Evolutionary conservation across 2,329 filamentous ascomycete species (phyloP), one percentile per base, ranked within the genome.

Genomic region (Penicillium sp.): DNA sequence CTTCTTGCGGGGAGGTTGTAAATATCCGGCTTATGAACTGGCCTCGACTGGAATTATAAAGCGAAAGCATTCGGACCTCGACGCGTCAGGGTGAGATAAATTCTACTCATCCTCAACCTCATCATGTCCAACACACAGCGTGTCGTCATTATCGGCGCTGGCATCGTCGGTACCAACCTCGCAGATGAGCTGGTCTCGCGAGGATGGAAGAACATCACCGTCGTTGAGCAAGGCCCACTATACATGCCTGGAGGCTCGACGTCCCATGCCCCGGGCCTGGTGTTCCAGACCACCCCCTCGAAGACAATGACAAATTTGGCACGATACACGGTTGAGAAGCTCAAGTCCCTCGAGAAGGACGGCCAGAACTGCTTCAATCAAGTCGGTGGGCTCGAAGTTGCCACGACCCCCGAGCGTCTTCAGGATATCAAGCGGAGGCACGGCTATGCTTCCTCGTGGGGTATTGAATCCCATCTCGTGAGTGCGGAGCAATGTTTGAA

Each of bases 221-320:
- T 84, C 43, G 67, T 84, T 52, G 81, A 84, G 54, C 81, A 84
- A 63, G 81, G 81, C 0, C 81, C 81, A 3, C 62, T 84, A 53
- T 67, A 72, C 49, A 77, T 84, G 74, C 81, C 81, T 0, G 81
- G 82, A 26, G 81, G 81, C 39, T 84, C 82, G 27, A 84, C 82
- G 5, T 84, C 81, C 5, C 81, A 84, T 53, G 81, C 81, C 4
- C 81, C 81, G 0, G 81, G 81, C 0, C 72, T 84, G 3, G 81
- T 84, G 0, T 84, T 83, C 56, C 81, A 84, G 59, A 83, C 79
- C 6, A 83, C 78, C 4, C 50, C 59, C 0, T 65, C 60, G 0
- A 66, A 66, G 43, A 65, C 63, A 4, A 65, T 84, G 78, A 81
- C 75, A 4, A 62, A 71, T 3, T 75, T 84, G 45, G 82, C 81